Conservation (phyloP, 1,139 yeast species). For the Lodderomyces margitis region DNA sequence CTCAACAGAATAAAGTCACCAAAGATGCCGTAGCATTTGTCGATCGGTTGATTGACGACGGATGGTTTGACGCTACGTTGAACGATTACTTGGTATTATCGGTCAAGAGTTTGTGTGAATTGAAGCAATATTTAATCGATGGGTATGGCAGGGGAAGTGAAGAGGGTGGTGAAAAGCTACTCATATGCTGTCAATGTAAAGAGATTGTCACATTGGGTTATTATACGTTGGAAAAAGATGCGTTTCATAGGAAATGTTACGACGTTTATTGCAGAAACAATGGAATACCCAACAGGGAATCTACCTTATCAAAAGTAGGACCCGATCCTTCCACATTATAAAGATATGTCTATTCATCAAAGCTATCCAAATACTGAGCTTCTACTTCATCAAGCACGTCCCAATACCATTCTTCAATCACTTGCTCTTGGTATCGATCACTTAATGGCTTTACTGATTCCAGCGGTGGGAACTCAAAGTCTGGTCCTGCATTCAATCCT, state of each 20-base stretch:
- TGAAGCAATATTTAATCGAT: constrained; percentile 42
- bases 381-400: constrained; percentile 87
- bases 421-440: constrained; percentile 63
- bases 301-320: constrained; percentile 18
- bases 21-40: constrained; percentile 38
- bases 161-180: constrained; percentile 37
- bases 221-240: constrained; percentile 9
- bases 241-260: constrained; percentile 51
- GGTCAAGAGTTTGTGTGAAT: constrained; percentile 45
- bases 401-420: constrained; percentile 80
- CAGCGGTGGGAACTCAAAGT: constrained; percentile 49
- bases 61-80: constrained; percentile 45
- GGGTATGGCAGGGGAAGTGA: constrained; percentile 34
- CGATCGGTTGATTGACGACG: constrained; percentile 43
- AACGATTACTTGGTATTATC: constrained; percentile 37
- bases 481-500: constrained; percentile 65
- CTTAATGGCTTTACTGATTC: constrained; percentile 44
- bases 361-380: constrained; percentile 54
- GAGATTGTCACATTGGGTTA: constrained; percentile 59
- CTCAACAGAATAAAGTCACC: constrained; percentile 23
- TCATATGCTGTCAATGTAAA: constrained; percentile 53
- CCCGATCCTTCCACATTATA: constrained; percentile 18
- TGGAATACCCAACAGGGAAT: constrained; percentile 10
- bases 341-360: constrained; percentile 23
- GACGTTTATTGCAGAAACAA: constrained; percentile 32